Evolutionary conservation across 177 flowering plant genomes (phyloP), one percentile per base, ranked within the genome.

Genomic region (Vitis hybrid): DNA sequence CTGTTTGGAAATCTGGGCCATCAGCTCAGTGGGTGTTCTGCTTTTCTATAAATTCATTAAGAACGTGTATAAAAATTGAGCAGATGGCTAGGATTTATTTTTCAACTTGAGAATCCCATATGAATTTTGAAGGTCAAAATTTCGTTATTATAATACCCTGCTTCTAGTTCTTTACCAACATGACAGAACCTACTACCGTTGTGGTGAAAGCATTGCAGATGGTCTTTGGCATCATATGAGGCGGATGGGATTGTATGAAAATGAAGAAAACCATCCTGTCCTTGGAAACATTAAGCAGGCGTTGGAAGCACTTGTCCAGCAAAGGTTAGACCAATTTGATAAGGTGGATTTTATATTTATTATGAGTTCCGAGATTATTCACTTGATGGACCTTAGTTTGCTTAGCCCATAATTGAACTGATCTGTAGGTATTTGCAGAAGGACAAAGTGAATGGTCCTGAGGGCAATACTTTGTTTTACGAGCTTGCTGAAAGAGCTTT

Each of bases 401-500:
- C 8, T 40, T 0, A 40, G 46, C 46, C 46, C 46, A 40, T 4
- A 40, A 40, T 40, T 7, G 9, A 40, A 40, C 46, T 52, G 14
- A 52, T 18, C 13, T 67, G 57, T 72, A 95, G 99, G 77, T 93
- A 84, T 78, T 77, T 95, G 85, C 98, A 89, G 79, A 95, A 90
- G 81, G 83, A 84, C 68, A 92, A 90, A 85, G 88, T 88, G 46
- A 89, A 64, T 78, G 96, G 94, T 24, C 94, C 93, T 62, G 99
- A 95, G 75, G 99, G 98, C n/a, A 88, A 69, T 75, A 81, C 78
- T 59, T 40, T 85, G 65, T 70, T 82, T 73, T 95, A 88, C 77
- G 98, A 90, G 81, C 92, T 93, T 60, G 99, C 98, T 55, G 98
- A 95, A 84, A 95, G 98, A 81, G 88, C 96, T 71, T 74, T 87